Base-by-base conservation (phyloP, 1,139 yeast genomes). In the Insectozyma bohioensis region DNA sequence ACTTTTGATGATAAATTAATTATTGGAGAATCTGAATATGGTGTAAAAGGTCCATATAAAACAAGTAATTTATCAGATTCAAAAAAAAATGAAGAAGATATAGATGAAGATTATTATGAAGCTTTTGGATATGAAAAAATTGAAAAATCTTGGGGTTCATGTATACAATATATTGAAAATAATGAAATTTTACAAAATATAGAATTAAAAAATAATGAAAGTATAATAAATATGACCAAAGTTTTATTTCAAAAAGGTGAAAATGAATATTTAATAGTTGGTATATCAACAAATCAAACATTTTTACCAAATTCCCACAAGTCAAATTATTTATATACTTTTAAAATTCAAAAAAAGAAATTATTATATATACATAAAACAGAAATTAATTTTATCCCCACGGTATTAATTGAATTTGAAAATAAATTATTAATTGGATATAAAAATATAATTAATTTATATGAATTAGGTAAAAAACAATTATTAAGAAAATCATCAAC, bases 381-480 rank as follows among this genome's bases (percentile, higher is more conserved):
- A 0, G 54, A 59, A 17, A 58, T 84, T 1, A 79, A 75, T 5
- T 60, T 49, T 7, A 59, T 66, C 0, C 78, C 82, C 0, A 46
- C 67, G 19, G 67, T 83, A 0, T 47, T 90, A 52, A 43, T 58
- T 1, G 61, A 64, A 11, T 88, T 85, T 54, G 74, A 79, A 26
- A 85, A 83, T 0, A 67, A 69, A 42, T 52, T 88, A 2, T 55
- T 88, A 2, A 82, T 75, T 1, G 94, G 86, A 0, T 49, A 75
- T 35, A 73, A 71, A 0, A 67, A 72, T 31, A 56, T 58, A 20
- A 47, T 92, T 19, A 62, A 87, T 13, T 48, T 86, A 6, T 88
- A 74, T 52, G 94, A 82, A 24, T 44, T 88, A 22, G 98, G 98
- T 1, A 71, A 72, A 45, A 84, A 81, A 43, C 97, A 88, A 51